Conservation (phyloP, 805 yeast species). For the Zygosaccharomyces lentus region DNA sequence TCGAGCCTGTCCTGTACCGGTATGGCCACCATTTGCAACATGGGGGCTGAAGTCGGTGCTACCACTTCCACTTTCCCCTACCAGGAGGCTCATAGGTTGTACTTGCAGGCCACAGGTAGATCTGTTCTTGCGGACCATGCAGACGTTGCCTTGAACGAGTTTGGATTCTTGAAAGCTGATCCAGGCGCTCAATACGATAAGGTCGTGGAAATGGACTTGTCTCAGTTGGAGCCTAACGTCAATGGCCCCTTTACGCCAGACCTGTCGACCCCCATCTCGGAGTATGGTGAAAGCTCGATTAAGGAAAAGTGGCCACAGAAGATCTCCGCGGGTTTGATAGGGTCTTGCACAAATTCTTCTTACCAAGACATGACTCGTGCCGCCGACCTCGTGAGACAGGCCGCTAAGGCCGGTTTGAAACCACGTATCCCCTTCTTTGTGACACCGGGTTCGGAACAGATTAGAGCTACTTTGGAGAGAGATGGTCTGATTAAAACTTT, state of each 20-base stretch:
- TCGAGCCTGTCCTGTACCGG: slow-evolving; percentile 89
- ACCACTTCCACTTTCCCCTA: slow-evolving; percentile 97
- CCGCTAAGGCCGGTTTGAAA: slow-evolving; percentile 77
- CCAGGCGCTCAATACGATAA: slow-evolving; percentile 87
- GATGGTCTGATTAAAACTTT: slow-evolving; percentile 84
- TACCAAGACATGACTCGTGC: slow-evolving; percentile 98
- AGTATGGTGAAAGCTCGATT: slow-evolving; percentile 66
- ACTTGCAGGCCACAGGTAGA: slow-evolving; percentile 80
- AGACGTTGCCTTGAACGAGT: slow-evolving; percentile 49
- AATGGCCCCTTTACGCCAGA: slow-evolving; percentile 99
- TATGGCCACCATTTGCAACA: slow-evolving; percentile 99
- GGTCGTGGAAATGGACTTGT: slow-evolving; percentile 83
- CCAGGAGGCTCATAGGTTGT: slow-evolving; percentile 73
- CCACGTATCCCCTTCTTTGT: slow-evolving; percentile 90
- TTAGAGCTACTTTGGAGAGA: slow-evolving; percentile 93
- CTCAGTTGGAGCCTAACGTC: slow-evolving; percentile 85
- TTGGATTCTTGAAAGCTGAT: slow-evolving; percentile 74
- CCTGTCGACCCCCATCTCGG: slow-evolving; percentile 85
- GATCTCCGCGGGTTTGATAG: slow-evolving; percentile 91
- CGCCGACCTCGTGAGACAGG: slow-evolving; percentile 83
- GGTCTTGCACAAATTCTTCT: slow-evolving; percentile 97
- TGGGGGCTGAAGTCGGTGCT: slow-evolving; percentile 99
- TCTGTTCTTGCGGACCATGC: slow-evolving; percentile 80
- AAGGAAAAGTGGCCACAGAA: slow-evolving; percentile 80
- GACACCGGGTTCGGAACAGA: slow-evolving; percentile 98